Conservation (phyloP, 192 early-diverging fungal species). For the Podila clonocystis region DNA sequence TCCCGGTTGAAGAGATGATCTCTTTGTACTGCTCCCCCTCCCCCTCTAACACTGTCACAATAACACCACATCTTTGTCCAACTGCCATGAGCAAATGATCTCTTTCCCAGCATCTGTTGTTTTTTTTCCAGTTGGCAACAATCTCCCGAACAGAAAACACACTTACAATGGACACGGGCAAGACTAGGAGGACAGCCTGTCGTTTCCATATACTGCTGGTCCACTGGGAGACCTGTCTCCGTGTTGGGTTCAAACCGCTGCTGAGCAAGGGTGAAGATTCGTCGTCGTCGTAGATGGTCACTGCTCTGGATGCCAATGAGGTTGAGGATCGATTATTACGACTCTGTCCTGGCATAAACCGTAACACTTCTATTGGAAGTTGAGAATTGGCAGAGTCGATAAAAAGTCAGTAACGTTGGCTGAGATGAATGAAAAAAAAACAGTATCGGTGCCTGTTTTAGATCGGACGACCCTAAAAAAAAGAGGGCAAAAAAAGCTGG, state of each 20-base stretch:
- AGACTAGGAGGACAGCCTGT: conserved; percentile 38
- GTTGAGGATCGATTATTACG: conserved; percentile 48
- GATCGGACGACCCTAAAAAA: too few species aligned
- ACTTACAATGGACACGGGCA: conserved; percentile 48
- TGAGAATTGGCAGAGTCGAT: neutral
- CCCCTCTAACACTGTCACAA: too few species aligned
- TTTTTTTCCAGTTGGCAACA: neutral
- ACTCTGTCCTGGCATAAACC: conserved; percentile 32
- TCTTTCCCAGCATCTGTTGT: neutral
- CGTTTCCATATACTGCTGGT: conserved; percentile 51
- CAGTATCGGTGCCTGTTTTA: too few species aligned
- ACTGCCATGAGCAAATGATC: neutral
- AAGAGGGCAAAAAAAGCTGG: too few species aligned
- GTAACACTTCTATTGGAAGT: conserved; percentile 23
- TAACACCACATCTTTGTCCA: too few species aligned
- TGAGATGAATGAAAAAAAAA: neutral
- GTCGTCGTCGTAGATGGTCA: conserved; percentile 51
- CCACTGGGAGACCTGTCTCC: conserved; percentile 47
- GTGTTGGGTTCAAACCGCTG: conserved; percentile 40
- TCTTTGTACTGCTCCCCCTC: too few species aligned
- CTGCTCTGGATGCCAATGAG: conserved; percentile 46
- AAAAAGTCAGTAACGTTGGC: neutral
- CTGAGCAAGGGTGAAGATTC: conserved; percentile 31
- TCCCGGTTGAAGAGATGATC: too few species aligned
- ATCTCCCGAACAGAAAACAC: neutral